Evolutionary conservation across 108 stramenopile genomes (phyloP).

Genomic region (Heterococcus sp.): DNA sequence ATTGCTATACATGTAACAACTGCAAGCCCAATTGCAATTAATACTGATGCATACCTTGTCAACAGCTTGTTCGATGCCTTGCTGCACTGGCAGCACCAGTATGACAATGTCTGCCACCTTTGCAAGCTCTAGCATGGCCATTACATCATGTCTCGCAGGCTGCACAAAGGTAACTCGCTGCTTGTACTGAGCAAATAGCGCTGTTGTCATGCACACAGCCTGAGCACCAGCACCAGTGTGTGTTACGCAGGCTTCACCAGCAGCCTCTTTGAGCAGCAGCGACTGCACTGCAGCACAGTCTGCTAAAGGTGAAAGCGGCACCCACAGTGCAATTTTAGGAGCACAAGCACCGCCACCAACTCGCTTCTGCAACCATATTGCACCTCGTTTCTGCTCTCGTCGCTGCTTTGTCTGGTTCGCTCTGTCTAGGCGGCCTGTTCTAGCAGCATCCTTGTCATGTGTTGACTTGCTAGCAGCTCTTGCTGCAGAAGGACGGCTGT

Average conservation of each 20-base stretch:
- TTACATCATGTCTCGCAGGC: constrained; percentile 47
- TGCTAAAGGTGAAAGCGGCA: constrained; percentile 67
- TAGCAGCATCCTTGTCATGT: no score
- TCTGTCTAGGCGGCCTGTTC: constrained; percentile 42
- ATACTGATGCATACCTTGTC: constrained; percentile 27
- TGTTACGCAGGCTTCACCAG: constrained; percentile 37
- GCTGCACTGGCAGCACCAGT: constrained; percentile 73
- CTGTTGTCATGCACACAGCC: constrained; percentile 56
- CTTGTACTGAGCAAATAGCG: constrained; percentile 68
- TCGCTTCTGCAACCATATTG: constrained; percentile 45
- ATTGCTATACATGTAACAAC: no score
- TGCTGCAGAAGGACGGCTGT: no score
- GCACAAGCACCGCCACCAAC: constrained; percentile 42
- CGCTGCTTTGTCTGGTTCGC: constrained; percentile 50
- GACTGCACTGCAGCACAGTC: constrained; percentile 61
- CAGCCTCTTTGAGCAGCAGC: constrained; percentile 54
- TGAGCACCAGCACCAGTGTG: constrained; percentile 12
- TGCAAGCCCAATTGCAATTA: no score
- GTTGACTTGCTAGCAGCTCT: no score
- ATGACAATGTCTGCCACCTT: constrained; percentile 78
- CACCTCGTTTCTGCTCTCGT: constrained; percentile 58
- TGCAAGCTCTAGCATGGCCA: constrained; percentile 74
- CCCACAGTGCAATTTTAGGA: constrained; percentile 79
- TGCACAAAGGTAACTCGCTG: constrained; percentile 76
- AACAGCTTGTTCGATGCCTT: constrained; percentile 56